A percentile compares a stretch with the other conserved stretches of the same genome.
These are phyloP conservation scores for Saturnispora galanensis DNA, from an alignment of 805 yeast genomes.

Conservation along the genomic window DNA sequence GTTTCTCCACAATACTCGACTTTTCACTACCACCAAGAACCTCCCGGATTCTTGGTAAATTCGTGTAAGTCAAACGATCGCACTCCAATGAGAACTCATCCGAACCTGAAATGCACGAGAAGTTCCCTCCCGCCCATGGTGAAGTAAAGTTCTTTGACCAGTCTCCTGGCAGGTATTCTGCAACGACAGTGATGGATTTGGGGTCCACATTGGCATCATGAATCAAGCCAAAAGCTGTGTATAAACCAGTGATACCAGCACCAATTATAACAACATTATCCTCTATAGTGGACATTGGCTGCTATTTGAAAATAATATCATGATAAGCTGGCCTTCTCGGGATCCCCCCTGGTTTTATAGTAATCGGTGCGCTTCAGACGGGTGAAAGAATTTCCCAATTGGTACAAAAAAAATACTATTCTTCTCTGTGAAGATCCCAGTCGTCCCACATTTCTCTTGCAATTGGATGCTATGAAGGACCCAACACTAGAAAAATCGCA, in stretches of 20 bases:
- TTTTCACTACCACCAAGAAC: slow-evolving; percentile 37
- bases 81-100: slow-evolving; percentile 38
- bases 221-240: slow-evolving; percentile 43
- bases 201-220: slow-evolving; percentile 31
- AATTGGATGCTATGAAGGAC: no score
- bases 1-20: slow-evolving; percentile 43
- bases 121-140: slow-evolving; percentile 70
- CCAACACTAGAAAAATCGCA: no score
- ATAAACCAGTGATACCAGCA: slow-evolving; percentile 58
- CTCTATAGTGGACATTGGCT: background rate
- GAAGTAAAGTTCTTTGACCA: slow-evolving; percentile 63
- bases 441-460: no score
- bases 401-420: no score
- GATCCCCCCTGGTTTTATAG: no score
- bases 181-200: slow-evolving; percentile 42
- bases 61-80: slow-evolving; percentile 48
- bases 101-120: slow-evolving; percentile 49
- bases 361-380: no score
- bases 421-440: no score
- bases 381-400: no score
- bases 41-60: slow-evolving; percentile 32
- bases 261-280: slow-evolving; percentile 28
- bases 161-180: slow-evolving; percentile 69
- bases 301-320: no score
- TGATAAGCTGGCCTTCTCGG: no score